These are phyloP conservation scores for Crataegus laevigata DNA, from an alignment of 306 rosid genomes.

Conservation along the genomic window DNA sequence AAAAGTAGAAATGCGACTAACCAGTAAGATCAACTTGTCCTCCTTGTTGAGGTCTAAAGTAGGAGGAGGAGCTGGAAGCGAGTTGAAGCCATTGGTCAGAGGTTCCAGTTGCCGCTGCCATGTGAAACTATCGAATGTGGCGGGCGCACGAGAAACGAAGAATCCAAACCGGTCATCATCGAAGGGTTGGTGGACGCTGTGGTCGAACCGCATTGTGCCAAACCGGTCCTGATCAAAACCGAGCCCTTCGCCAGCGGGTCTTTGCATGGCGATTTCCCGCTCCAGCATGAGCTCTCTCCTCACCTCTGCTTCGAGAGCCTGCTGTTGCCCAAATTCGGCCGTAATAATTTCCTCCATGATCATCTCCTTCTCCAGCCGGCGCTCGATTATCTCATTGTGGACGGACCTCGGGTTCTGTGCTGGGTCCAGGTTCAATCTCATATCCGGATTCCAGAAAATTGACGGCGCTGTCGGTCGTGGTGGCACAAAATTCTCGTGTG, in stretches of 20 bases:
- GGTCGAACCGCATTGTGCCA: constrained; percentile 1
- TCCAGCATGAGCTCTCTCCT: constrained; percentile 40
- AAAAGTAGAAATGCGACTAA: neutral
- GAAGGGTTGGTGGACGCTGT: constrained; percentile 1
- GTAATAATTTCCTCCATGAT: constrained; percentile 39
- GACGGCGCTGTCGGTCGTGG: neutral
- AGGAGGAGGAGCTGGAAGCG: neutral
- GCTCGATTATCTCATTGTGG: neutral
- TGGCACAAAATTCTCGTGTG: neutral
- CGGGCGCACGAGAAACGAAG: neutral
- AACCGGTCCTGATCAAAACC: neutral
- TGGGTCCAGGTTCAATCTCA: neutral
- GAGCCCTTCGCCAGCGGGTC: neutral
- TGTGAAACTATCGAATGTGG: neutral
- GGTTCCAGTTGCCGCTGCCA: neutral
- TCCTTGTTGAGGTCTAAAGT: neutral
- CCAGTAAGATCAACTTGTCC: constrained; percentile 37
- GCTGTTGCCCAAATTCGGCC: constrained; percentile 23
- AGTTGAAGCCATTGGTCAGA: neutral
- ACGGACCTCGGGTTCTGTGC: neutral
- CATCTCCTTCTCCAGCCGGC: constrained; percentile 37
- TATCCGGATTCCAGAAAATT: neutral
- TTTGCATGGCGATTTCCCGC: constrained; percentile 22
- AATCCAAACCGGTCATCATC: constrained; percentile 1
- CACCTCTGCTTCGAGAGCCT: constrained; percentile 44